Conservation (phyloP, 2,329 filamentous ascomycete species). For the Sarocladiaceae sp. region DNA sequence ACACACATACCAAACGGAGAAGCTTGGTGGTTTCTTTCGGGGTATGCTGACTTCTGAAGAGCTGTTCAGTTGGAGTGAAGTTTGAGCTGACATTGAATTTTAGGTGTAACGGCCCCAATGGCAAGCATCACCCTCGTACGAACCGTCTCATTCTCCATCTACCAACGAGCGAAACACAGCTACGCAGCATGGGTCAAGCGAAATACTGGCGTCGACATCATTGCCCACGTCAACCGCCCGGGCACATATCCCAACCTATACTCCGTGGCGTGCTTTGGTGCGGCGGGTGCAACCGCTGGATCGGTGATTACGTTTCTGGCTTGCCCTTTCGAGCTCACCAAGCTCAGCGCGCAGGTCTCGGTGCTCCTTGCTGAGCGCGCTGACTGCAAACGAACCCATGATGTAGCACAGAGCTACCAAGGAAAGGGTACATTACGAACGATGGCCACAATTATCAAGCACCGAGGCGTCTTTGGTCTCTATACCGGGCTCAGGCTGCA, state of each 20-base stretch:
- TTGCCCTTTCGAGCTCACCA: conserved; percentile 87
- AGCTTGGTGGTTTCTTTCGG: conserved; percentile 73
- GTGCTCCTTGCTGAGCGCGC: conserved; percentile 61
- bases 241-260: conserved; percentile 69
- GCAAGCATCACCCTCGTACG: conserved; percentile 73
- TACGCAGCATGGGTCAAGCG: conserved; percentile 67
- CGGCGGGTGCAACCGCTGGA: conserved; percentile 74
- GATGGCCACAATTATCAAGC: conserved; percentile 70
- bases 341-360: conserved; percentile 81
- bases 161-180: conserved; percentile 70
- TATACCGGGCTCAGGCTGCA: conserved; percentile 81
- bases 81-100: conserved; percentile 5
- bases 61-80: neutral
- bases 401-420: conserved; percentile 65
- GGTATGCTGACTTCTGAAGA: conserved; percentile 43
- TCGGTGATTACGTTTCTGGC: conserved; percentile 76
- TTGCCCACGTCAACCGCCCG: conserved; percentile 65
- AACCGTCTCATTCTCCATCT: conserved; percentile 75
- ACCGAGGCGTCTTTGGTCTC: conserved; percentile 67
- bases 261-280: conserved; percentile 72
- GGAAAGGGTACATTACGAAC: conserved; percentile 75
- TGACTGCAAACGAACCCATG: conserved; percentile 43
- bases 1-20: conserved; percentile 72
- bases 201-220: conserved; percentile 65
- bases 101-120: conserved; percentile 76